Percentiles rank a stretch among this genome's conserved stretches.
phyloP scores from a whole-genome alignment of 495 filamentous ascomycete species.

The Annulohypoxylon nitens region DNA sequence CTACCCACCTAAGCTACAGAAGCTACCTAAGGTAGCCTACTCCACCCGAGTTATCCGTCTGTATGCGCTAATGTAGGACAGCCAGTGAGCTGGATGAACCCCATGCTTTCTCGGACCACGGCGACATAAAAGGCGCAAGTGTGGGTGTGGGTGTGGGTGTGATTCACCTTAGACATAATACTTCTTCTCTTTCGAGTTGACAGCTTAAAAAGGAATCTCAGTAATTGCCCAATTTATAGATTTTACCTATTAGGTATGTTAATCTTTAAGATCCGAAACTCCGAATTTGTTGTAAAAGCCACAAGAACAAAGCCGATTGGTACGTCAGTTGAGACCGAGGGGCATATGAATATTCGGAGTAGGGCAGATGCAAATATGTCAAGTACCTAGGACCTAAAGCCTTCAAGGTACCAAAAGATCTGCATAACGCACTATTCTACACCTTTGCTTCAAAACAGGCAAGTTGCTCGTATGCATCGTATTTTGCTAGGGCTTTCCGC shows the following conservation, averaged over 20 bases:
- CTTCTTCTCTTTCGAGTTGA: neutral
- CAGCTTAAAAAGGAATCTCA: neutral
- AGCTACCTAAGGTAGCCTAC: neutral
- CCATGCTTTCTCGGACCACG: constrained; percentile 7
- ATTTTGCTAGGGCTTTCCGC: constrained; percentile 15
- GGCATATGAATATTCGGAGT: neutral
- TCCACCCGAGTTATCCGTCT: constrained; percentile 6
- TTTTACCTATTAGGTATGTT: neutral
- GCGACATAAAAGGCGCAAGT: constrained; percentile 14
- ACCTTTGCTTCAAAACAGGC: constrained; percentile 12
- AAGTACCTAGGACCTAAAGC: too few relatives aligned
- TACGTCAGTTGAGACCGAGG: neutral
- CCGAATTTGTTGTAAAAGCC: neutral
- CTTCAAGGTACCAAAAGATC: neutral
- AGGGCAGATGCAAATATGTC: constrained; percentile 2
- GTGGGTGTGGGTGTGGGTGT: neutral
- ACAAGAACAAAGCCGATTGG: neutral
- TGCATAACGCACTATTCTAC: neutral
- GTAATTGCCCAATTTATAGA: neutral
- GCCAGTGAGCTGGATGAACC: neutral
- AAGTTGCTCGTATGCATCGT: constrained; percentile 21
- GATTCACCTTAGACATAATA: neutral
- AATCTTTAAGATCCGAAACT: neutral
- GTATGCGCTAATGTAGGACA: constrained; percentile 2
- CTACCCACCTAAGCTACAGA: too few relatives aligned